A percentile compares a stretch with the other conserved stretches of the same genome.
Evolutionary conservation across 805 yeast species (phyloP).

Genomic region (Nakazawaea ernobii): DNA sequence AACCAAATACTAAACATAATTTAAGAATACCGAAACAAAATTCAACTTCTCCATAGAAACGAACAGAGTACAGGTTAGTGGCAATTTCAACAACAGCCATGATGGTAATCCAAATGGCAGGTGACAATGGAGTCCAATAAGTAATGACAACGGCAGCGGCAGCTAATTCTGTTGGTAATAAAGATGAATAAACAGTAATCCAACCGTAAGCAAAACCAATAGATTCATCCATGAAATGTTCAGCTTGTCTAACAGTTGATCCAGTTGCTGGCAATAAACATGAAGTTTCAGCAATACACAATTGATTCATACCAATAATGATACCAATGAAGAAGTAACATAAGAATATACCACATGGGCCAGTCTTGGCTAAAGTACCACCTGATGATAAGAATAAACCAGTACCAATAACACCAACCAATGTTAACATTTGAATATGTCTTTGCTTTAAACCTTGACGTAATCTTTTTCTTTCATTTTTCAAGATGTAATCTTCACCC

Average conservation of each 20-base stretch:
- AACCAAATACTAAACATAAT: constrained; percentile 67
- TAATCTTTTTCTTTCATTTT: constrained; percentile 10
- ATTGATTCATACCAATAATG: constrained; percentile 12
- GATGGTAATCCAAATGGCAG: constrained; percentile 41
- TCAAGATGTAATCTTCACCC: constrained; percentile 9
- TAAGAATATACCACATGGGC: constrained; percentile 47
- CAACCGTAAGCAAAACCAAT: constrained; percentile 43
- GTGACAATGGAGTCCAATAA: constrained; percentile 38
- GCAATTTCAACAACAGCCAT: constrained; percentile 30
- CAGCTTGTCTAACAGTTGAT: constrained; percentile 30
- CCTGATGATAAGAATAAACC: constrained; percentile 56
- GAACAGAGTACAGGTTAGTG: constrained; percentile 30
- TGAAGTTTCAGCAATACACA: constrained; percentile 29
- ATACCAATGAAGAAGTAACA: constrained; percentile 44
- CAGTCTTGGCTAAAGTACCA: constrained; percentile 41
- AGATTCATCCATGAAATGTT: constrained; percentile 36
- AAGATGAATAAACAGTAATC: constrained; percentile 28
- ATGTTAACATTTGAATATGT: constrained; percentile 44
- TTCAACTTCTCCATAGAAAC: constrained; percentile 74
- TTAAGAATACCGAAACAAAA: constrained; percentile 75
- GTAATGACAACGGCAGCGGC: constrained; percentile 42
- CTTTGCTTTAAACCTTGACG: constrained; percentile 17
- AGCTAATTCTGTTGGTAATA: constrained; percentile 36
- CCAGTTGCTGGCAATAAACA: constrained; percentile 33
- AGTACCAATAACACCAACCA: constrained; percentile 41